phyloP scores from a whole-genome alignment of 441 rosid species.

The Pelargonium citronellum region DNA sequence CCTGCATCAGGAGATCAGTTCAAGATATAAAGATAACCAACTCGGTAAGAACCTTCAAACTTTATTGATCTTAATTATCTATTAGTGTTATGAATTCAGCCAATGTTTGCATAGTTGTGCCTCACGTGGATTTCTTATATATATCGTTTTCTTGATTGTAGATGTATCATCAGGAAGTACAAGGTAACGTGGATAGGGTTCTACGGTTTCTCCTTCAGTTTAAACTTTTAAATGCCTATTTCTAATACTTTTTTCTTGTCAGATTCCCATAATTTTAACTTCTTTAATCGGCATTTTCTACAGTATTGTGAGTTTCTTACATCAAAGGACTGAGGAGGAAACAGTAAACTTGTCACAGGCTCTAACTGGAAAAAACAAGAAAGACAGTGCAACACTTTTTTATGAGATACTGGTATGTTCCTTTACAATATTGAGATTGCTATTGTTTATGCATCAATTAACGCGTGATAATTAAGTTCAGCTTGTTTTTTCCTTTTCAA shows the following conservation, averaged over 20 bases:
- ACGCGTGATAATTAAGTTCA: not conserved
- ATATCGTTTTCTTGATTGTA: slow-evolving; percentile 31
- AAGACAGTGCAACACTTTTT: slow-evolving; percentile 65
- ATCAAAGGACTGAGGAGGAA: slow-evolving; percentile 42
- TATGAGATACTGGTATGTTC: slow-evolving; percentile 74
- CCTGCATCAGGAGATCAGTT: slow-evolving; percentile 34
- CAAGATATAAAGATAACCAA: slow-evolving; percentile 32
- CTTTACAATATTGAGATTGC: not conserved
- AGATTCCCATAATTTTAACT: slow-evolving; percentile 7
- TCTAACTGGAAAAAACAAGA: slow-evolving; percentile 47
- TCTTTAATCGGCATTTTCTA: slow-evolving; percentile 19
- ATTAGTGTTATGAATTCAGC: not conserved
- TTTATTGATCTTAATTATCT: slow-evolving; percentile 12
- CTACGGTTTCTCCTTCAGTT: slow-evolving; percentile 7
- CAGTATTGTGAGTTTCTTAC: slow-evolving; percentile 46
- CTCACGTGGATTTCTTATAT: slow-evolving; percentile 15
- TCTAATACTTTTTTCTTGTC: not conserved
- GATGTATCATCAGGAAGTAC: slow-evolving; percentile 62
- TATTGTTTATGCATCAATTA: not conserved
- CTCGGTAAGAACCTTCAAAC: slow-evolving; percentile 33
- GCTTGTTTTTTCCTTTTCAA: not conserved
- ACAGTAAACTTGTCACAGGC: slow-evolving; percentile 42
- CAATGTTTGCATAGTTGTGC: not conserved
- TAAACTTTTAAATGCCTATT: not conserved
- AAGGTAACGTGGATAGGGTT: slow-evolving; percentile 35